Evolutionary conservation across 495 filamentous ascomycete genomes (phyloP).

Genomic region (Xylaria acuta): DNA sequence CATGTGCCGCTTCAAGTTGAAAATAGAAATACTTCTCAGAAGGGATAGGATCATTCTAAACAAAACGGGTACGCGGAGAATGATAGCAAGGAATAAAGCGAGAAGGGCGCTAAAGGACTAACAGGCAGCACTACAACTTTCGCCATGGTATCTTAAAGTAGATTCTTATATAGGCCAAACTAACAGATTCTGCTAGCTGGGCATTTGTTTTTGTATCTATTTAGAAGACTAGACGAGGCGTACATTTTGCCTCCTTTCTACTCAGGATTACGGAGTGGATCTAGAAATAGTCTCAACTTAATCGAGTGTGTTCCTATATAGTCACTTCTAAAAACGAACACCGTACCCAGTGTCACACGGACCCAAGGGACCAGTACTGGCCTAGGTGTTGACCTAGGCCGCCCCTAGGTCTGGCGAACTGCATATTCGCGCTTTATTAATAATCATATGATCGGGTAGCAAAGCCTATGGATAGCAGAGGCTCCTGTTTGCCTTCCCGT

Average conservation of each 20-base stretch:
- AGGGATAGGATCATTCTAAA: not conserved
- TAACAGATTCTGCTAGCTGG: not conserved
- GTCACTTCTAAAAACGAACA: not conserved
- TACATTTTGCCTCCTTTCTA: not conserved
- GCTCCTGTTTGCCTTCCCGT: no score
- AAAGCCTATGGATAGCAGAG: no score
- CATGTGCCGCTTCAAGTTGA: no score
- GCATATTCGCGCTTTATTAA: no score
- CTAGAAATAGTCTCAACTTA: no score
- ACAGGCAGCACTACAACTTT: not conserved
- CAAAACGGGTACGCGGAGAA: not conserved
- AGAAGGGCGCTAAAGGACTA: not conserved
- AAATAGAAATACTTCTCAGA: not conserved
- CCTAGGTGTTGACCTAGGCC: no score
- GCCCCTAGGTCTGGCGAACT: no score
- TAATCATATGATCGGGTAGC: no score
- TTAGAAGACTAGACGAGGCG: not conserved
- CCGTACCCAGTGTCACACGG: not conserved
- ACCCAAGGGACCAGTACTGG: no score
- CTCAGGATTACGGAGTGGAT: no score
- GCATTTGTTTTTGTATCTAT: not conserved
- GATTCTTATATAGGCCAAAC: not conserved
- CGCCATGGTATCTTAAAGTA: not conserved
- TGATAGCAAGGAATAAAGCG: not conserved
- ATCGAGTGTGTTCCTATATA: not conserved